Conservation (phyloP, 768 basidiomycete genomes). For the Amyloporia xantha region DNA sequence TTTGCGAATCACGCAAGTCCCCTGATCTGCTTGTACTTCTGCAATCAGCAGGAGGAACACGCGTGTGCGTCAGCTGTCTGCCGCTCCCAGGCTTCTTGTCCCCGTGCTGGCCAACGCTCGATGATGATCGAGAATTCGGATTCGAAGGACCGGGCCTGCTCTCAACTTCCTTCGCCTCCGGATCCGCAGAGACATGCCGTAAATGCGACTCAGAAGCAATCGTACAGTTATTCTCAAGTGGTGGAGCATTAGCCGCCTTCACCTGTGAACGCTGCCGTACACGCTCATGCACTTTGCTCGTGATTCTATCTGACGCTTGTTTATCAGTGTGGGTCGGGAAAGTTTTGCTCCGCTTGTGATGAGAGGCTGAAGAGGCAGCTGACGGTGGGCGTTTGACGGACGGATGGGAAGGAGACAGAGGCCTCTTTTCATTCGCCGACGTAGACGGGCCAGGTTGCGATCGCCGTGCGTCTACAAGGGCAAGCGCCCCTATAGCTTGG, state of each 20-base stretch:
- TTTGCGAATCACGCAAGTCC: conserved; percentile 9
- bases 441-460: background rate
- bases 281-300: no score
- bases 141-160: conserved; percentile 1
- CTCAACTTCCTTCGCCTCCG: conserved; percentile 5
- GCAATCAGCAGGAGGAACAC: background rate
- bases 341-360: conserved; percentile 28
- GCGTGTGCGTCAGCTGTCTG: conserved; percentile 4
- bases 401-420: conserved; percentile 34
- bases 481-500: no score
- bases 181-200: conserved; percentile 7
- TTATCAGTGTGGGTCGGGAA: conserved; percentile 7
- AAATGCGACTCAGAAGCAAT: background rate
- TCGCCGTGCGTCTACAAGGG: background rate
- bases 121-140: conserved; percentile 3
- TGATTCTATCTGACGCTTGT: no score
- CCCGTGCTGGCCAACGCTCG: conserved; percentile 1
- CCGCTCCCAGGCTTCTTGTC: background rate
- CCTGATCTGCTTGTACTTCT: conserved; percentile 13
- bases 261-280: no score
- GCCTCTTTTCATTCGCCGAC: conserved; percentile 1
- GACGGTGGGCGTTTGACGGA: conserved; percentile 43
- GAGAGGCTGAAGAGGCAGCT: conserved; percentile 10
- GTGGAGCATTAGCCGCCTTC: no score
- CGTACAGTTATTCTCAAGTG: background rate